Percentiles rank a stretch among this genome's conserved stretches.
These are phyloP conservation scores for Heterobasidion irregulare DNA, from an alignment of 1,284 basidiomycete genomes.

Conservation along the genomic window DNA sequence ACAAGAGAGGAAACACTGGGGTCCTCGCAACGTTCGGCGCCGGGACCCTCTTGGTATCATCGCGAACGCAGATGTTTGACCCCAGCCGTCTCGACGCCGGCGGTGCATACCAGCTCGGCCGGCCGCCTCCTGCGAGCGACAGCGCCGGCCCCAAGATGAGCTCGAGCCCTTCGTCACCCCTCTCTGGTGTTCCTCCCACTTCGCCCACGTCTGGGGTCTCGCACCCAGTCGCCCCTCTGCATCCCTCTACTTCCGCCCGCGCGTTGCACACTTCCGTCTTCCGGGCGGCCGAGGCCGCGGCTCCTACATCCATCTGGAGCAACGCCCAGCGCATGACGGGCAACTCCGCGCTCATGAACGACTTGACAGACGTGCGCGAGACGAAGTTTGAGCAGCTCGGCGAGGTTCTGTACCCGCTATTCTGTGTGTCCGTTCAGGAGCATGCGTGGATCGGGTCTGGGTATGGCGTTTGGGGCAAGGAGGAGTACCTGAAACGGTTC, in stretches of 20 bases:
- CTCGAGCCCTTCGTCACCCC: slow-evolving; percentile 3
- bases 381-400: slow-evolving; percentile 26
- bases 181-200: slow-evolving; percentile 10
- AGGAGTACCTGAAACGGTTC: slow-evolving; percentile 84
- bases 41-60: slow-evolving; percentile 76
- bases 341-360: not conserved
- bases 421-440: slow-evolving; percentile 85
- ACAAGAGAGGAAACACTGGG: slow-evolving; percentile 55
- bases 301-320: not conserved
- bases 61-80: slow-evolving; percentile 5
- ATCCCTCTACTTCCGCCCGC: slow-evolving; percentile 19
- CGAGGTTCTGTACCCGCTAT: slow-evolving; percentile 64
- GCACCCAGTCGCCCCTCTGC: slow-evolving; percentile 12
- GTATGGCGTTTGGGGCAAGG: slow-evolving; percentile 93
- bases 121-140: not conserved
- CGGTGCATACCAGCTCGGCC: slow-evolving; percentile 11
- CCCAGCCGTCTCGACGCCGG: slow-evolving; percentile 27
- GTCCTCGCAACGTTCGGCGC: slow-evolving; percentile 84
- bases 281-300: slow-evolving; percentile 7
- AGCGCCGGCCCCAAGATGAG: not conserved
- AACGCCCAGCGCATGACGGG: not conserved
- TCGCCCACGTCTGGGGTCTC: slow-evolving; percentile 25
- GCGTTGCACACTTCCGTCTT: slow-evolving; percentile 10
- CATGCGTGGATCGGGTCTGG: slow-evolving; percentile 86
- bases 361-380: not conserved